These are phyloP conservation scores for Paramyrothecium roridum DNA, from an alignment of 2,329 filamentous ascomycete genomes.

Conservation along the genomic window DNA sequence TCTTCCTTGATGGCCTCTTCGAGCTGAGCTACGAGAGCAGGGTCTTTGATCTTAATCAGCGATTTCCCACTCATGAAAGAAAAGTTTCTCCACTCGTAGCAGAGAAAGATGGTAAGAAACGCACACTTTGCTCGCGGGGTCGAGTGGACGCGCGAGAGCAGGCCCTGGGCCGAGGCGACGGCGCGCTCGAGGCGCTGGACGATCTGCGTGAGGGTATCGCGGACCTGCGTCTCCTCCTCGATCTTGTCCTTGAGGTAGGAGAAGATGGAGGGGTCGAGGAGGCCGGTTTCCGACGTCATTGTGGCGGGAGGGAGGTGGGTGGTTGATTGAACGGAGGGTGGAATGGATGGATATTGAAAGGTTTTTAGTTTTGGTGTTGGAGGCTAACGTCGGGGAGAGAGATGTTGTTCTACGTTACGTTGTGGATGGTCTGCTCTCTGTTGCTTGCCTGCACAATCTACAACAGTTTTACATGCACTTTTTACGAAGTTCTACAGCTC, in stretches of 20 bases:
- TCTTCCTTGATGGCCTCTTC: constrained; percentile 71
- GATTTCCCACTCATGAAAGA: too few relatives aligned
- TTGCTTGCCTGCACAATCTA: too few relatives aligned
- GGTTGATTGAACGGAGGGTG: constrained; percentile 5
- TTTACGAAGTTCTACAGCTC: too few relatives aligned
- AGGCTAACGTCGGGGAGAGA: neutral
- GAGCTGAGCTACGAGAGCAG: constrained; percentile 65
- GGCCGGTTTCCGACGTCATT: constrained; percentile 29
- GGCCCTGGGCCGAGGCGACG: constrained; percentile 75
- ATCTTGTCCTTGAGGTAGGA: constrained; percentile 83
- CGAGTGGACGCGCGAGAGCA: constrained; percentile 86
- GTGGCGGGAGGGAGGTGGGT: constrained; percentile 2
- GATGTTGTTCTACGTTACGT: too few relatives aligned
- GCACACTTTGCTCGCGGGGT: constrained; percentile 63
- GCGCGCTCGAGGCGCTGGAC: constrained; percentile 80
- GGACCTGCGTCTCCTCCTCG: constrained; percentile 78
- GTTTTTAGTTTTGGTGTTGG: constrained; percentile 4
- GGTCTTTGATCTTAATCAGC: constrained; percentile 38
- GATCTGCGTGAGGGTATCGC: constrained; percentile 80
- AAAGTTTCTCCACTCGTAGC: neutral
- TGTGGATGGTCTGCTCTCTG: too few relatives aligned
- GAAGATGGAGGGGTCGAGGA: constrained; percentile 78
- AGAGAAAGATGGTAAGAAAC: constrained; percentile 14
- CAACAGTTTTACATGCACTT: too few relatives aligned
- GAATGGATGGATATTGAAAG: constrained; percentile 5